These are phyloP conservation scores for Cladorrhinum sp. DNA, from an alignment of 2,329 filamentous ascomycete genomes.

Conservation along the genomic window DNA sequence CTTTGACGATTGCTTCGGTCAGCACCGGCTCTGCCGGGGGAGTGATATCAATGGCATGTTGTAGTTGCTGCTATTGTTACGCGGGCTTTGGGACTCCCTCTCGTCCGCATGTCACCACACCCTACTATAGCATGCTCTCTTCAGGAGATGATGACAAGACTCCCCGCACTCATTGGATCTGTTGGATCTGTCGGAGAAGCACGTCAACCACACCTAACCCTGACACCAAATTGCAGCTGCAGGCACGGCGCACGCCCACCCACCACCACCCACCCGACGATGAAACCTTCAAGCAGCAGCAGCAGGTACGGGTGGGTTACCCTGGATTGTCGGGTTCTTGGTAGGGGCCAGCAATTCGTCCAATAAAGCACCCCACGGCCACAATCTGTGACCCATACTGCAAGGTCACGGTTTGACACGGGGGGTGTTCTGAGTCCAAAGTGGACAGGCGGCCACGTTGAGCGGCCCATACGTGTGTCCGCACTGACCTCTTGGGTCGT, in stretches of 20 bases:
- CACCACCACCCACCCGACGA: constrained; percentile 6
- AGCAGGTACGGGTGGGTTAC: constrained; percentile 16
- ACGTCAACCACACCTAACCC: constrained; percentile 9
- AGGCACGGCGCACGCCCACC: constrained; percentile 15
- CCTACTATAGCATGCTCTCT: not conserved
- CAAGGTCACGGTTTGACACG: constrained; percentile 14
- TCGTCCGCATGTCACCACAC: not conserved
- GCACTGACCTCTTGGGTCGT: not conserved
- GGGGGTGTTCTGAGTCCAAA: not conserved
- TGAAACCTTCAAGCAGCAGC: constrained; percentile 13
- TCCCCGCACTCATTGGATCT: not conserved
- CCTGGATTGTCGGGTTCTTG: constrained; percentile 12
- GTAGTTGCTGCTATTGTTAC: not conserved
- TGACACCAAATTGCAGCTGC: constrained; percentile 12
- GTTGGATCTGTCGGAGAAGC: not conserved
- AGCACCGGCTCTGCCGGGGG: not conserved
- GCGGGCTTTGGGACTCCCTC: not conserved
- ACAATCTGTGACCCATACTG: constrained; percentile 17
- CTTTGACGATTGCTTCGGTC: not conserved
- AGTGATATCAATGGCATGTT: not conserved
- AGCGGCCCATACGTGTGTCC: constrained; percentile 11
- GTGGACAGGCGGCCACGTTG: constrained; percentile 18
- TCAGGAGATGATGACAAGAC: not conserved
- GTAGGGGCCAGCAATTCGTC: not conserved
- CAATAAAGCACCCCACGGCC: constrained; percentile 17